A percentile compares a stretch with the other conserved stretches of the same genome.
These are phyloP conservation scores for Vitis hybrid DNA, from an alignment of 177 flowering plant genomes.

Conservation along the genomic window DNA sequence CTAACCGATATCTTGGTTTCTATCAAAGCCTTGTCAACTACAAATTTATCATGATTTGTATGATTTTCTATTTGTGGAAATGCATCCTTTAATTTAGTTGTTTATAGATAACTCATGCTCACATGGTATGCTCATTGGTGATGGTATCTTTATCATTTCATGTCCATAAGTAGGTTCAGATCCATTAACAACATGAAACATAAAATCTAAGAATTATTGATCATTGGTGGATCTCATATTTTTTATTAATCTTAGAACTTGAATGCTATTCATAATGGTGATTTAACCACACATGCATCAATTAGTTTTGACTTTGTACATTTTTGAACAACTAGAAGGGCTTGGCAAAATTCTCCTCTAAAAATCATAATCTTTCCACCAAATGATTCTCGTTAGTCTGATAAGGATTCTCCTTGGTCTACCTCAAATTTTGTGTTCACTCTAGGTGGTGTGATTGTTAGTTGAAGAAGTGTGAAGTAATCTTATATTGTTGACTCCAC, in stretches of 20 bases:
- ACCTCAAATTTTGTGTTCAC: too few relatives aligned
- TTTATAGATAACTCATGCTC: background rate
- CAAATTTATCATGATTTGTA: background rate
- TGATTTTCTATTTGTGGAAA: background rate
- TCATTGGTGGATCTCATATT: slow-evolving; percentile 4
- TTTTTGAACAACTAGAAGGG: slow-evolving; percentile 3
- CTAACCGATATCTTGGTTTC: background rate
- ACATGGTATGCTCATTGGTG: background rate
- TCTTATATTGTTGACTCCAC: too few relatives aligned
- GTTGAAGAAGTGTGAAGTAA: too few relatives aligned
- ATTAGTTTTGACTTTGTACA: slow-evolving; percentile 1
- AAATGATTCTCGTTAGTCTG: background rate
- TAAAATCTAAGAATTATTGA: background rate
- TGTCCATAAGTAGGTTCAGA: background rate
- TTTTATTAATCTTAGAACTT: background rate
- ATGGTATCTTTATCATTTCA: background rate
- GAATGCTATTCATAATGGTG: background rate
- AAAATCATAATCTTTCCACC: slow-evolving; percentile 1
- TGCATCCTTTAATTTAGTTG: background rate
- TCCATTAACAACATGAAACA: background rate
- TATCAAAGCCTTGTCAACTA: background rate
- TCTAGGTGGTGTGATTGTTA: too few relatives aligned
- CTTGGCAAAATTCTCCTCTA: background rate
- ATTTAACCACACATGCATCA: slow-evolving; percentile 1
- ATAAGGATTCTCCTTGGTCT: too few relatives aligned